Base-by-base conservation (phyloP, 371 early-diverging fungal species). In the Lichtheimia ornata region DNA sequence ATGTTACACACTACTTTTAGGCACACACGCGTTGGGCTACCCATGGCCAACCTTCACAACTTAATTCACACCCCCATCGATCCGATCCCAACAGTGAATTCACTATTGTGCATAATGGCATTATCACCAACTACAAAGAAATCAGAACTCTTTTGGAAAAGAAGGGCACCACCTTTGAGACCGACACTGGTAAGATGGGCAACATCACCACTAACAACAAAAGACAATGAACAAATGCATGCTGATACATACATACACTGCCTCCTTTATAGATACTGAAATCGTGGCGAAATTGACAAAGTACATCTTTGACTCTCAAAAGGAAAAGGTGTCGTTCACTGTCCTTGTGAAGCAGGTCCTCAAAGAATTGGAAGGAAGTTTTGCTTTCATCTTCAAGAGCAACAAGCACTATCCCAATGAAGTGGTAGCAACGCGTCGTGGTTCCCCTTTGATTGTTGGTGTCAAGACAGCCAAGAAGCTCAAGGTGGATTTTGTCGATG, bases 11-110 rank as follows among this genome's bases (percentile, higher is more conserved):
- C 5, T 28, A 20, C 5, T 28, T 22, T 1, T 22, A 65, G 71
- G 96, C 98, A 56, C 99, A 99, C 75, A 98, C 99, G 51, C 91
- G 99, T 71, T 99, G 99, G 99, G 98, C 99, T 15, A 98, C 99
- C 20, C 99, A 99, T 84, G 99, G 99, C 43, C 90, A 91, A 70
- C 97, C 98, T 25, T 91, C 91, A 49, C 87, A 88, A 41, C 71
- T 83, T 59, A 99, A 99, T 86, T 91, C 91, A 18, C 99, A 99
- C 76, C 99, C 99, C 30, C 95, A 97, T 76, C 90, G 95, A 59
- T 94, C 95, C 44, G 95, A 97, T 81, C 11, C 35, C 63, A 84
- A 83, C 55, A 88, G 88, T 67, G 93, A 94, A 74, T 99, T 99
- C 76, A 86, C 88, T 53, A 85, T 91, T 41, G 98, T 99, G 22